Percentiles rank a stretch among this genome's conserved stretches.
These are phyloP conservation scores for Coleophoma cylindrospora DNA, from an alignment of 2,329 filamentous ascomycete species.

Conservation along the genomic window DNA sequence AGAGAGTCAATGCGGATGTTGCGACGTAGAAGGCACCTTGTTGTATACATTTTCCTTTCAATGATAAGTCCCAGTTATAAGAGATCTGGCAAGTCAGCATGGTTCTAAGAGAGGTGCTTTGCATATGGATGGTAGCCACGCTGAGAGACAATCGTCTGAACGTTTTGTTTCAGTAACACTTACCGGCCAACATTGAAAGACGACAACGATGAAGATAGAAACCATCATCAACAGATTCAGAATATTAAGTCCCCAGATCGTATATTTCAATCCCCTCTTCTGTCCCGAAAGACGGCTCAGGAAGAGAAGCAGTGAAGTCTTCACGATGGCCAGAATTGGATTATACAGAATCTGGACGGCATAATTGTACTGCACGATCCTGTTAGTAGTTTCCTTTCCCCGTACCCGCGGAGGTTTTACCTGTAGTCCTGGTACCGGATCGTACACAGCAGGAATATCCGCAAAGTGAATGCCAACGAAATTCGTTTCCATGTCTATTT, in stretches of 20 bases:
- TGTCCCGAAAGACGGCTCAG: slow-evolving; percentile 35
- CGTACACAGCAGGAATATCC: neutral
- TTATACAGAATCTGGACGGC: slow-evolving; percentile 35
- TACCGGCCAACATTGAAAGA: slow-evolving; percentile 9
- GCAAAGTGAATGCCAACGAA: neutral
- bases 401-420: neutral
- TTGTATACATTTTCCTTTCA: slow-evolving; percentile 45
- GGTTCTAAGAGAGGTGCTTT: no score
- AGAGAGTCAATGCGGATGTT: slow-evolving; percentile 62
- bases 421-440: neutral
- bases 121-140: no score
- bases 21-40: slow-evolving; percentile 61
- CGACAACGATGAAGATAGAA: slow-evolving; percentile 4
- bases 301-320: slow-evolving; percentile 39
- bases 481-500: neutral
- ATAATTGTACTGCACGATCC: neutral
- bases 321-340: slow-evolving; percentile 39
- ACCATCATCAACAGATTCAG: slow-evolving; percentile 5
- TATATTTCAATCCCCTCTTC: slow-evolving; percentile 27
- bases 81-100: neutral
- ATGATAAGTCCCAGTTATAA: slow-evolving; percentile 7
- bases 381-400: neutral
- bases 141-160: no score
- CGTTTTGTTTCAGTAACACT: neutral
- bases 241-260: slow-evolving; percentile 19